phyloP scores from a whole-genome alignment of 148 eudicot species.

The Chenopodium berlandieri region DNA sequence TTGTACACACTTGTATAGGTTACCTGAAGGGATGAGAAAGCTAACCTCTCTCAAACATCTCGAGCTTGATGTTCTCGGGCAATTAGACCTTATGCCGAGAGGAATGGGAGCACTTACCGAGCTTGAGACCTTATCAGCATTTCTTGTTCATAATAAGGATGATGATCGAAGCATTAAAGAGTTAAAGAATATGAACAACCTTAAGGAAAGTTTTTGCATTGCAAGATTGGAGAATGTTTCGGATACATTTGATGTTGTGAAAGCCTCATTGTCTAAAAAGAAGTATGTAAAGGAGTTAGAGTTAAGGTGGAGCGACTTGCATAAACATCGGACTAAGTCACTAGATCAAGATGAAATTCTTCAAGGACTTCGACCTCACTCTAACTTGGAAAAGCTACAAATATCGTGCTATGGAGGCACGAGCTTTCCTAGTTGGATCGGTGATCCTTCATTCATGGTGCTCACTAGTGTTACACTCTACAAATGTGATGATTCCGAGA shows the following conservation, averaged over 20 bases:
- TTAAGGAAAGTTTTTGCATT: conserved; percentile 16
- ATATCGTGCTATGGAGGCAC: conserved; percentile 14
- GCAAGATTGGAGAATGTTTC: conserved; percentile 6
- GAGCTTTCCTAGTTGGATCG: conserved; percentile 8
- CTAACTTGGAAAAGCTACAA: neutral
- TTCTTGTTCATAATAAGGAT: conserved; percentile 7
- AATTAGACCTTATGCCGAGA: conserved; percentile 3
- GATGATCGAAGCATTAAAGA: conserved; percentile 7
- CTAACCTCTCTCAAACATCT: conserved; percentile 12
- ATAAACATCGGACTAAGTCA: too few species aligned
- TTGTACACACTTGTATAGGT: neutral
- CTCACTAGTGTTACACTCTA: conserved; percentile 12
- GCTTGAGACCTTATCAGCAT: conserved; percentile 16
- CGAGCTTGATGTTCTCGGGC: conserved; percentile 7
- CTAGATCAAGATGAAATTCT: neutral
- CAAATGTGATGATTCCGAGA: neutral
- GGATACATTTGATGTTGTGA: neutral
- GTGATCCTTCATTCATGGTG: neutral
- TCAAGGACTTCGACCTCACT: neutral
- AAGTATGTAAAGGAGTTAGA: conserved; percentile 9
- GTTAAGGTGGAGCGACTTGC: conserved; percentile 10
- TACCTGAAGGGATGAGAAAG: conserved; percentile 8
- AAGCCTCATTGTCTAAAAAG: conserved; percentile 4
- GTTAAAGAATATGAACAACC: conserved; percentile 9
- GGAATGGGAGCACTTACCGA: conserved; percentile 17